These are phyloP conservation scores for Gonium pectorale DNA, from an alignment of 139 green algal species.

Conservation along the genomic window DNA sequence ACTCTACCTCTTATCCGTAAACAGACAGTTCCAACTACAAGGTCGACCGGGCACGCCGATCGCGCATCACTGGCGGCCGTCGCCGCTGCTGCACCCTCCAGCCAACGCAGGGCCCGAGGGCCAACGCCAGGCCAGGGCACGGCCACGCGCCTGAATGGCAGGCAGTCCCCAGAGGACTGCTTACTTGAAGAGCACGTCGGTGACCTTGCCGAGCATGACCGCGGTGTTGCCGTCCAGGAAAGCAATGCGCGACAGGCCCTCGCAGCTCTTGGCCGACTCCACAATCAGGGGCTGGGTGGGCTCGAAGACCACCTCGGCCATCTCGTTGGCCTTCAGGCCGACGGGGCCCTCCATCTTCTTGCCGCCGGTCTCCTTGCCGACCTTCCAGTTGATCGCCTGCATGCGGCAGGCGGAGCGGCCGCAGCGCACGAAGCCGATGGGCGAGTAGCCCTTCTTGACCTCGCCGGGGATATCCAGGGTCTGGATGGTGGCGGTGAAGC, in stretches of 20 bases:
- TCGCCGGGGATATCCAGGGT: constrained; percentile 94
- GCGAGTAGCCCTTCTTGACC: constrained; percentile 92
- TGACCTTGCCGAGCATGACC: constrained; percentile 96
- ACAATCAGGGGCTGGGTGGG: constrained; percentile 90
- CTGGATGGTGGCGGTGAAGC: constrained; percentile 94
- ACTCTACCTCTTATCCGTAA: background rate
- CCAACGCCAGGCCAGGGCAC: too few relatives aligned
- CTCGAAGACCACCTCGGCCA: constrained; percentile 89
- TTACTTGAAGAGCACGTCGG: constrained; percentile 72
- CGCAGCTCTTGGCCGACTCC: constrained; percentile 93
- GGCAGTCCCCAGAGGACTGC: background rate
- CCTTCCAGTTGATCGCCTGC: constrained; percentile 90
- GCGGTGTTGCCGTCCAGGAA: constrained; percentile 96
- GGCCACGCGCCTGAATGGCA: too few relatives aligned
- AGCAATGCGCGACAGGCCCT: constrained; percentile 93
- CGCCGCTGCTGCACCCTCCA: too few relatives aligned
- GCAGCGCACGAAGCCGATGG: constrained; percentile 93
- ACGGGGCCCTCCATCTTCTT: constrained; percentile 93
- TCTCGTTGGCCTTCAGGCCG: constrained; percentile 94
- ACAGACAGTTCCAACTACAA: too few relatives aligned
- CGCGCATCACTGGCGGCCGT: too few relatives aligned
- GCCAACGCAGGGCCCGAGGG: too few relatives aligned
- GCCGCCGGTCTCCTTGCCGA: constrained; percentile 95
- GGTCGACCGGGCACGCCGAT: too few relatives aligned
- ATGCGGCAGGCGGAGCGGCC: constrained; percentile 90